phyloP scores from a whole-genome alignment of 129 eudicot genomes.

The Dittrichia graveolens region DNA sequence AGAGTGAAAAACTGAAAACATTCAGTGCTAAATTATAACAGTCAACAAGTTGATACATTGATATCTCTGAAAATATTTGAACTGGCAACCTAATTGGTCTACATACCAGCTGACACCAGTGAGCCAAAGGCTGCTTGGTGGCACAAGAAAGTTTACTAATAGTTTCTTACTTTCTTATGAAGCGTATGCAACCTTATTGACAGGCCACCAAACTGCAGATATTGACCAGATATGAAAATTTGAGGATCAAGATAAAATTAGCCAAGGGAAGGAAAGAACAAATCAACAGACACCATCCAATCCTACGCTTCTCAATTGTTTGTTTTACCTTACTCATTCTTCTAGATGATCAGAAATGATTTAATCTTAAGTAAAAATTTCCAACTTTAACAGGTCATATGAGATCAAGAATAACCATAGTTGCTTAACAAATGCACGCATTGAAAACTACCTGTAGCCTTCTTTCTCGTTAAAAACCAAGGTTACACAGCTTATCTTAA shows the following conservation, averaged over 20 bases:
- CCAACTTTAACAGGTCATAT: slow-evolving; percentile 6
- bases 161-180: background rate
- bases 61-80: background rate
- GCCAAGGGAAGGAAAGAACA: background rate
- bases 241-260: background rate
- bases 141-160: background rate
- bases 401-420: slow-evolving; percentile 23
- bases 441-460: slow-evolving; percentile 5
- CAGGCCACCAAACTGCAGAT: slow-evolving; percentile 8
- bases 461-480: background rate
- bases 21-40: slow-evolving; percentile 1
- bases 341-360: slow-evolving; percentile 22
- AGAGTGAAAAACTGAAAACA: background rate
- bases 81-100: slow-evolving; percentile 9
- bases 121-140: background rate
- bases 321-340: slow-evolving; percentile 15
- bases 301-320: slow-evolving; percentile 2
- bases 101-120: background rate
- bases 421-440: slow-evolving; percentile 11
- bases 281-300: background rate
- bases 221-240: background rate
- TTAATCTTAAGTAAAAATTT: background rate
- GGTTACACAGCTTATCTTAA: background rate
- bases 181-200: background rate
- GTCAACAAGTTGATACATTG: background rate